Percentiles rank a stretch among this genome's conserved stretches.
phyloP scores from a whole-genome alignment of 2,329 filamentous ascomycete genomes.

The Aureobasidium sp. region DNA sequence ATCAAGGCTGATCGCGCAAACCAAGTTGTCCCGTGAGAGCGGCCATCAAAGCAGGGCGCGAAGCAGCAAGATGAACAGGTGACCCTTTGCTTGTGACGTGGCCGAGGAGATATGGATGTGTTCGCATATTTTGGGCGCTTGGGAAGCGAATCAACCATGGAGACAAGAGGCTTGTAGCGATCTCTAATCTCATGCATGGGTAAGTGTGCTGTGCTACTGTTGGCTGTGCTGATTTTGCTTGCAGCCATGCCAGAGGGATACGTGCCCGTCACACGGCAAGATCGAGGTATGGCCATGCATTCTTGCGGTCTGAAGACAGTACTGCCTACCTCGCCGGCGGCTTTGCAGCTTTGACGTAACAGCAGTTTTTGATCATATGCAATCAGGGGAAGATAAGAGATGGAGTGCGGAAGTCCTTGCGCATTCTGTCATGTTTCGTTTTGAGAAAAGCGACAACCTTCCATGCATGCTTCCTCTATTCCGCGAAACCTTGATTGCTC shows the following conservation, averaged over 20 bases:
- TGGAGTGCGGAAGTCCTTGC: neutral
- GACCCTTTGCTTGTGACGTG: conserved; percentile 6
- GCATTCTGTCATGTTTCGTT: conserved; percentile 4
- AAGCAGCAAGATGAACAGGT: conserved; percentile 1
- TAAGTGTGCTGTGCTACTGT: neutral
- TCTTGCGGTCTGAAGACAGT: neutral
- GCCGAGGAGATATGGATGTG: neutral
- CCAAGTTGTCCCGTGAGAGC: neutral
- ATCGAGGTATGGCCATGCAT: neutral
- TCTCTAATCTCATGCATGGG: neutral
- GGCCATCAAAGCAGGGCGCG: neutral
- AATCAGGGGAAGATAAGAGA: neutral
- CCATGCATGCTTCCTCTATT: conserved; percentile 5
- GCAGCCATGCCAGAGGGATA: neutral
- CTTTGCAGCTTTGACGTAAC: neutral
- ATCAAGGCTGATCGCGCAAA: neutral
- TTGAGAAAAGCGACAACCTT: neutral
- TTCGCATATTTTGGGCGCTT: neutral
- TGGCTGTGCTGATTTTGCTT: neutral
- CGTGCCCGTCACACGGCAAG: neutral
- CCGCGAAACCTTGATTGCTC: neutral
- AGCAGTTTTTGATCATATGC: neutral
- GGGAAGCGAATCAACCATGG: neutral
- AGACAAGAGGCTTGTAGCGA: neutral
- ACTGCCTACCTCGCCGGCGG: neutral